phyloP scores from a whole-genome alignment of 352 stramenopile species.

The Phytopythium vexans region DNA sequence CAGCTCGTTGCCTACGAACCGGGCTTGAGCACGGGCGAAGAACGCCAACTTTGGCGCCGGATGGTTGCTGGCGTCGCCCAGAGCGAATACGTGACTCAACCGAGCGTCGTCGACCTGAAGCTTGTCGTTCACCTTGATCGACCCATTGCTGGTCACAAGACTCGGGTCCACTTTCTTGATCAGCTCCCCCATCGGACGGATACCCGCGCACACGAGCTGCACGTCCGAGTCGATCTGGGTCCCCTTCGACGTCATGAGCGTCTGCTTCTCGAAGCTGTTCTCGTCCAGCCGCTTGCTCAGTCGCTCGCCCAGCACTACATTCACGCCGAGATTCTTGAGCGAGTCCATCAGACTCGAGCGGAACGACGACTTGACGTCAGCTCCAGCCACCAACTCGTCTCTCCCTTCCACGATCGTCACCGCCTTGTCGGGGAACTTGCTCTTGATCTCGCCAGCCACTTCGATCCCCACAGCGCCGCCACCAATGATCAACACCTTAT shows the following conservation, averaged over 20 bases:
- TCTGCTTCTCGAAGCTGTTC: constrained; percentile 15
- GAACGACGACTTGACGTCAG: constrained; percentile 14
- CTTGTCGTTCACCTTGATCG: constrained; percentile 42
- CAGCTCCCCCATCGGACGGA: constrained; percentile 13
- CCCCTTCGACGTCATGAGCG: constrained; percentile 15
- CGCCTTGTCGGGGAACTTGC: constrained; percentile 21
- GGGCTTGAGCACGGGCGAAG: constrained; percentile 33
- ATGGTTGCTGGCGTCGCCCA: constrained; percentile 50
- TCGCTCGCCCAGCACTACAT: constrained; percentile 19
- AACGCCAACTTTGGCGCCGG: constrained; percentile 38
- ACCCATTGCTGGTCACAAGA: constrained; percentile 24
- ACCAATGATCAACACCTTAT: constrained; percentile 25
- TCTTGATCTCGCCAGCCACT: too few relatives aligned
- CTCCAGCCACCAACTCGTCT: constrained; percentile 13
- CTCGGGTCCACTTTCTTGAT: constrained; percentile 21
- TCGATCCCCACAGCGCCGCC: constrained; percentile 26
- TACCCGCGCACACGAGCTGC: constrained; percentile 26
- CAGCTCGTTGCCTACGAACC: constrained; percentile 8
- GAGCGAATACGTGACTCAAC: constrained; percentile 39
- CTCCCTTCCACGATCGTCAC: constrained; percentile 26
- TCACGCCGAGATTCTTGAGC: constrained; percentile 14
- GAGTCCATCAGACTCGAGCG: constrained; percentile 6
- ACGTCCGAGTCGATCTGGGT: constrained; percentile 25
- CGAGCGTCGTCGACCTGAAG: constrained; percentile 40
- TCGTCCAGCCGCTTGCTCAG: constrained; percentile 11